phyloP scores from a whole-genome alignment of 148 eudicot species.

The Selenicereus undatus region DNA sequence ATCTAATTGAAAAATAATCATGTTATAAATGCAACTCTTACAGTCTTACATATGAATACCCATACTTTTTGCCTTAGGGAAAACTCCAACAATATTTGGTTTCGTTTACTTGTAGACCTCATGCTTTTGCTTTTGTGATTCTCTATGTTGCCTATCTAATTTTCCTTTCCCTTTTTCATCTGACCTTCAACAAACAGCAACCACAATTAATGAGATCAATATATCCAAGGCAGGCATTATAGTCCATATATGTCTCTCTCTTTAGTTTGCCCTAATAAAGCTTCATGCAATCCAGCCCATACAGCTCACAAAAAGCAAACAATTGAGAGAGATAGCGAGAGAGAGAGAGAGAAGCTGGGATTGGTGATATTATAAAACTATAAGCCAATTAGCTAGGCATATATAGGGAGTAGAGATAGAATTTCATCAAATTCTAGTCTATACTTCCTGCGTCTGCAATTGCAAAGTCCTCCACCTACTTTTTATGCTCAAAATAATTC shows the following conservation, averaged over 20 bases:
- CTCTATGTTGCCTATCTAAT: background rate
- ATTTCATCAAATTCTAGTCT: constrained; percentile 30
- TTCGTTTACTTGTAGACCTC: too few species aligned
- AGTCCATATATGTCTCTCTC: background rate
- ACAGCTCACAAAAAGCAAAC: constrained; percentile 29
- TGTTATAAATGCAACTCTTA: too few species aligned
- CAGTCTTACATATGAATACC: too few species aligned
- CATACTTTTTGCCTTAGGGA: too few species aligned
- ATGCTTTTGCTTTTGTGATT: background rate
- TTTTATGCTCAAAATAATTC: constrained; percentile 29
- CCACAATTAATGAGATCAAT: constrained; percentile 23
- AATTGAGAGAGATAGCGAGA: background rate
- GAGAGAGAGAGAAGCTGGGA: background rate
- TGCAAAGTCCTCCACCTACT: constrained; percentile 20
- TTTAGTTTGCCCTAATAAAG: constrained; percentile 33
- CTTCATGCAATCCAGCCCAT: constrained; percentile 28
- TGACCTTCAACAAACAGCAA: constrained; percentile 18
- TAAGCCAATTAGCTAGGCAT: constrained; percentile 11
- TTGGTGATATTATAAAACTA: background rate
- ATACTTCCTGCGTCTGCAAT: background rate
- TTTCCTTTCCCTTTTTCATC: background rate
- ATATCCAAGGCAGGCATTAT: background rate
- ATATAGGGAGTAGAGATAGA: background rate
- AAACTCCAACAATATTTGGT: too few species aligned
- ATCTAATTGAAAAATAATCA: too few species aligned